Base-by-base conservation (phyloP, 192 early-diverging fungal genomes). In the Backusella tarrabulga region DNA sequence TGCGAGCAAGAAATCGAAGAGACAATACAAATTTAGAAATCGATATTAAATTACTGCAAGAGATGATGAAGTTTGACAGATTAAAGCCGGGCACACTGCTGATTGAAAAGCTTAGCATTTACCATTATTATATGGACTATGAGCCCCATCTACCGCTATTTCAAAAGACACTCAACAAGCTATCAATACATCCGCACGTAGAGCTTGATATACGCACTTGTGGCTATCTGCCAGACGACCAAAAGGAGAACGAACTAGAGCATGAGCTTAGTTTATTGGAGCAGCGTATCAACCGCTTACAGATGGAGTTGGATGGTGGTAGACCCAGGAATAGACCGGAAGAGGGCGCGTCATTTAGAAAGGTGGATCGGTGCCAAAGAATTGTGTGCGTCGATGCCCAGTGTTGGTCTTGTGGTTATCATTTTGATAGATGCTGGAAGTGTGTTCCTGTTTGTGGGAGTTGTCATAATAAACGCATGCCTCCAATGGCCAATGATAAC, bases 71-170 rank as follows among this genome's bases (percentile, higher is more conserved):
- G 19, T 68, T 73, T 26, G 83, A 84, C 5, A 70, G 76, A 5
- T 71, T 88, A 17, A 6, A 69, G 1, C 63, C 76, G 0, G 73
- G 80, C 2, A 79, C 84, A 29, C 80, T 88, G 0, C 19, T 68
- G 7, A 44, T 88, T 0, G 75, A 80, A n/a, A 75, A 54, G 8
- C 80, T 84, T 68, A 69, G 82, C 4, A 44, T 88, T 0, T 86
- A 84, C 21, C 81, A 88, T 54, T 80, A 81, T 1, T 86, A 88
- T 44, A 86, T 88, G 85, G 77, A 72, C 38, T 50, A 82, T 4
- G 83, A 85, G 29, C 79, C 76, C 1, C 36, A 71, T 26, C 26
- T 83, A 2, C 15, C 38, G 19, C 14, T 67, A 15, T 79, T 77
- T 35, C 73, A 77, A 74, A 75, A 69, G 26, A 79, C 79, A 14